These are phyloP conservation scores for Juglanconis sp. DNA, from an alignment of 2,329 filamentous ascomycete species.

Conservation along the genomic window DNA sequence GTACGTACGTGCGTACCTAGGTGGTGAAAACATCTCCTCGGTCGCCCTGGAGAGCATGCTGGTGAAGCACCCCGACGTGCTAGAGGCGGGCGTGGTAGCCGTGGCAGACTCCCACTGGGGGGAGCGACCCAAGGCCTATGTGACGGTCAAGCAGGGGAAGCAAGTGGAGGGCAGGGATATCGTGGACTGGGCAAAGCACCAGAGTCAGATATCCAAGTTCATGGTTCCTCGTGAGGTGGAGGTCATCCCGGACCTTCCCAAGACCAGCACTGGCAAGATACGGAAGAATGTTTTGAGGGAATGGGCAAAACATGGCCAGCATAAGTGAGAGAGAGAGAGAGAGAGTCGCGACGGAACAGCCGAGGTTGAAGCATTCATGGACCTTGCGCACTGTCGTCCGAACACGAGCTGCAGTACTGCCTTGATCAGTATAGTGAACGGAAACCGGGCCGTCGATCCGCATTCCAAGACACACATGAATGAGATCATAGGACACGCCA, in stretches of 20 bases:
- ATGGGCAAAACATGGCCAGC: constrained; percentile 62
- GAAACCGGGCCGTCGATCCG: no score
- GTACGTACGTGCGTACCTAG: constrained; percentile 37
- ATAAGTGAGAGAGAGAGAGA: not conserved
- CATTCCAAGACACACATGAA: no score
- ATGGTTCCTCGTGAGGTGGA: constrained; percentile 78
- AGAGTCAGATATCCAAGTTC: constrained; percentile 80
- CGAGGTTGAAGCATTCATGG: no score
- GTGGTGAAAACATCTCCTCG: constrained; percentile 94
- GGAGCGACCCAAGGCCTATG: constrained; percentile 89
- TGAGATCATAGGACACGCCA: no score
- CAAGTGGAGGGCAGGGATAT: constrained; percentile 52
- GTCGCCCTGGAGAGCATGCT: constrained; percentile 90
- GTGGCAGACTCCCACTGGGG: constrained; percentile 90
- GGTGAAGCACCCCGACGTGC: constrained; percentile 78
- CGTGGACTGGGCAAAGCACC: constrained; percentile 80
- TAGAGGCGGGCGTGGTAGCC: constrained; percentile 89
- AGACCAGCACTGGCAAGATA: constrained; percentile 95
- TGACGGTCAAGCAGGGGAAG: constrained; percentile 74
- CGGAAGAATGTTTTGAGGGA: constrained; percentile 90
- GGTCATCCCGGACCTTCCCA: constrained; percentile 78
- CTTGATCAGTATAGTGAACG: no score
- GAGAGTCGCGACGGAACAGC: no score
- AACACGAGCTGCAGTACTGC: no score
- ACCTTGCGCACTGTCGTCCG: no score